phyloP scores from a whole-genome alignment of 345 rosid genomes.

The Melastoma malabathricum region DNA sequence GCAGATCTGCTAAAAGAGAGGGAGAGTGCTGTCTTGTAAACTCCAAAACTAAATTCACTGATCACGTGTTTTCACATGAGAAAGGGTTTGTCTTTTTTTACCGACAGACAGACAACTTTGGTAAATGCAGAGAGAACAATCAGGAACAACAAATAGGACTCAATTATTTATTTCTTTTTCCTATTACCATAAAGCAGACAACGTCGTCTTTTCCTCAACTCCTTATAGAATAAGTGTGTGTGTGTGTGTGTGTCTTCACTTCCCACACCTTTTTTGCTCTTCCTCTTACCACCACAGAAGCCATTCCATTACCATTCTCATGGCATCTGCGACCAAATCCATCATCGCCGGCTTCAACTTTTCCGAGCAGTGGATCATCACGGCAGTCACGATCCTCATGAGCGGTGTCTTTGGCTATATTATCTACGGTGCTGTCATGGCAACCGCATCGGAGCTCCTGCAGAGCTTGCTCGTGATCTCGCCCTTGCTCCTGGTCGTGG shows the following conservation, averaged over 20 bases:
- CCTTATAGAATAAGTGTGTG: not conserved
- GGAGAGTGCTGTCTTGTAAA: no score
- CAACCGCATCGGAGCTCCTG: constrained; percentile 38
- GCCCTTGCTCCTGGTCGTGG: constrained; percentile 32
- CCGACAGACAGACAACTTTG: no score
- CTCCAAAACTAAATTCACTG: not conserved
- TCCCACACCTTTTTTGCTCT: not conserved
- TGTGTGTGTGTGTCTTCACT: constrained; percentile 1
- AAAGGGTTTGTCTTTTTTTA: not conserved
- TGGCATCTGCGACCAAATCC: constrained; percentile 19
- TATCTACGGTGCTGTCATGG: constrained; percentile 38
- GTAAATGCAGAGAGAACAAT: constrained; percentile 8
- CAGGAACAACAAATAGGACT: not conserved
- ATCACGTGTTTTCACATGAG: constrained; percentile 10
- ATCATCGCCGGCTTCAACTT: constrained; percentile 8
- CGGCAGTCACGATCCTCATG: constrained; percentile 12
- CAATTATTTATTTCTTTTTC: constrained; percentile 6
- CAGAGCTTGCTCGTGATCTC: constrained; percentile 33
- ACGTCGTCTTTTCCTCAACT: not conserved
- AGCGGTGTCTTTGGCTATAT: constrained; percentile 28
- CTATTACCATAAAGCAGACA: not conserved
- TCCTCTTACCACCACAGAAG: no score
- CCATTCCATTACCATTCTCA: not conserved
- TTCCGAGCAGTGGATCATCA: constrained; percentile 29
- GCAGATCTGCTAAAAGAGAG: no score